Base-by-base conservation (phyloP, 106 monocot species). In the Phalaenopsis equestris region DNA sequence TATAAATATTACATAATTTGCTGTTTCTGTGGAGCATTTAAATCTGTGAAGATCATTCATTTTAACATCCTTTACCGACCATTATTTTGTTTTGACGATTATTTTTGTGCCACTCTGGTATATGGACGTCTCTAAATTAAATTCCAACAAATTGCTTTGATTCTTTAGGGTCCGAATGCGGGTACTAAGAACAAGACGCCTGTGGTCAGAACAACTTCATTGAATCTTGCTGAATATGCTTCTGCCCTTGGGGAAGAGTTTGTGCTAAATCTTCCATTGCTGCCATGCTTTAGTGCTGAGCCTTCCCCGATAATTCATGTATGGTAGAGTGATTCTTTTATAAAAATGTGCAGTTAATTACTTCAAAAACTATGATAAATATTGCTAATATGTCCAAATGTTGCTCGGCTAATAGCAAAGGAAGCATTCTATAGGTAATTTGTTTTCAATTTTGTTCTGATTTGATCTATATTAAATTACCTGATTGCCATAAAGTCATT, bases 141-240 rank as follows among this genome's bases (percentile, higher is more conserved):
- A 72, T 72, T 19, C 14, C 41, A 38, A 11, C 41, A 2, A 72
- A 16, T 39, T 72, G 3, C 38, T 72, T 24, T 41, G 10, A 72
- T 72, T 72, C 2, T 72, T 38, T 72, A 72, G 72, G 61, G 80
- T 65, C n/a, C 8, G 64, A 21, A 86, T 24, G 76, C 80, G 73
- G 92, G 85, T 74, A 77, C 77, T 1, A 90, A 87, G 65, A 92
- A 79, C 76, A 92, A 92, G 83, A 72, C 81, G 49, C 79, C 86
- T 70, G 42, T 94, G 78, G 47, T 94, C 41, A 94, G 96, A 75
- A 81, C 82, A 23, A 87, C 90, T 81, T 84, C 87, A 42, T 74
- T 97, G 80, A 94, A 97, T 77, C 81, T 97, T 37, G 86, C 94
- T 37, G 94, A 94, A 55, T 90, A 87, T 82, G 86, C 93, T 82